Percentiles rank a stretch among this genome's conserved stretches.
Conservation (phyloP, 2,329 filamentous ascomycete genomes). For the Xylariaceae sp. region DNA sequence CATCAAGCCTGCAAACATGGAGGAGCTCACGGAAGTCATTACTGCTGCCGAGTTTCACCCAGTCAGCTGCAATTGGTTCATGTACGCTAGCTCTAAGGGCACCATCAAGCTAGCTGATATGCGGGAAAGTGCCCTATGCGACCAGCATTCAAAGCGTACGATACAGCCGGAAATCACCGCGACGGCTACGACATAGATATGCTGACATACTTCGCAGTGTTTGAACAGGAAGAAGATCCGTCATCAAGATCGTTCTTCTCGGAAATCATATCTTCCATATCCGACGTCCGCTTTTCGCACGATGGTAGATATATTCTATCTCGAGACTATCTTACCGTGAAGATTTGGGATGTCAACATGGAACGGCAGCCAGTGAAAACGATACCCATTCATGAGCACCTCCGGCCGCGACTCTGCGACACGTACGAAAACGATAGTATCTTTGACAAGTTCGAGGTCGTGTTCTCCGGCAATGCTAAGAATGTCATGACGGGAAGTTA, state of each 20-base stretch:
- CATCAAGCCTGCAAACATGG: slow-evolving; percentile 99
- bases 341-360: slow-evolving; percentile 99
- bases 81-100: slow-evolving; percentile 98
- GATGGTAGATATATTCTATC: slow-evolving; percentile 97
- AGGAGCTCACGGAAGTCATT: slow-evolving; percentile 97
- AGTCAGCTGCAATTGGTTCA: slow-evolving; percentile 98
- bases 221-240: slow-evolving; percentile 97
- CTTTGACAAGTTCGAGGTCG: slow-evolving; percentile 99
- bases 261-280: slow-evolving; percentile 99
- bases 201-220: slow-evolving; percentile 57
- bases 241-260: slow-evolving; percentile 98
- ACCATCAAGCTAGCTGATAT: slow-evolving; percentile 99
- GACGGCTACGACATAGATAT: slow-evolving; percentile 1
- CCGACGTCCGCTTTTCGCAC: slow-evolving; percentile 93
- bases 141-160: slow-evolving; percentile 91
- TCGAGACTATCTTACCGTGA: slow-evolving; percentile 95
- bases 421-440: slow-evolving; percentile 99
- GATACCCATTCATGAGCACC: slow-evolving; percentile 96
- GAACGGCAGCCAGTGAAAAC: slow-evolving; percentile 96
- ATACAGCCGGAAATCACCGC: not conserved
- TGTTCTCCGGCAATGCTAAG: slow-evolving; percentile 96
- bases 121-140: slow-evolving; percentile 93
- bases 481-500: slow-evolving; percentile 99
- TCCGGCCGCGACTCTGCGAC: slow-evolving; percentile 89
- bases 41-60: slow-evolving; percentile 98